These are phyloP conservation scores for Aotearoamyces nothofagi DNA, from an alignment of 2,329 filamentous ascomycete genomes.

Conservation along the genomic window DNA sequence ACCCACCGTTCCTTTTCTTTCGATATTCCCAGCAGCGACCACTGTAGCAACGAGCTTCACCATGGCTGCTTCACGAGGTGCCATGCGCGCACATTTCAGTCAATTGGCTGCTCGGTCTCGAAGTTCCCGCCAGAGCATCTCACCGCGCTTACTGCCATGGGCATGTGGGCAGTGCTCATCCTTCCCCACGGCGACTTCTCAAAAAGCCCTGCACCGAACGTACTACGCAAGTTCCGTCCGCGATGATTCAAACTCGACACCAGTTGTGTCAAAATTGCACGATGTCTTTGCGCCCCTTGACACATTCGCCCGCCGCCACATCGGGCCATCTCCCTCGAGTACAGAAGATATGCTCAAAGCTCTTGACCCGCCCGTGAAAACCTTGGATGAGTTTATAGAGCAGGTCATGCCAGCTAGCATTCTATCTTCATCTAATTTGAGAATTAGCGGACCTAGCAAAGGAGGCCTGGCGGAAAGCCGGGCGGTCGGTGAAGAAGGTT, in stretches of 20 bases:
- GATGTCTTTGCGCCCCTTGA: constrained; percentile 30
- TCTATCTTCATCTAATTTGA: constrained; percentile 47
- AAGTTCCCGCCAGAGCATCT: neutral
- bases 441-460: constrained; percentile 30
- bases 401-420: constrained; percentile 76
- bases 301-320: constrained; percentile 66
- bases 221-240: constrained; percentile 19
- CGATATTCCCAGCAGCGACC: no score
- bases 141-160: neutral
- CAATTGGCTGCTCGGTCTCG: neutral
- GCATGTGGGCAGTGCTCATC: neutral
- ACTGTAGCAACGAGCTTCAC: no score
- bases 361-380: constrained; percentile 57
- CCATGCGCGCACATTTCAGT: neutral
- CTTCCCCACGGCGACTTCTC: neutral
- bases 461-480: constrained; percentile 10
- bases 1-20: no score
- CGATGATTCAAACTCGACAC: constrained; percentile 12
- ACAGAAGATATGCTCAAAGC: constrained; percentile 65
- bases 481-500: constrained; percentile 10
- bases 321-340: constrained; percentile 61
- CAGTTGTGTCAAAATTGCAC: constrained; percentile 8
- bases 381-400: constrained; percentile 68
- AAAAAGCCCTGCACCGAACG: constrained; percentile 6
- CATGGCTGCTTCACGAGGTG: constrained; percentile 1